Evolutionary conservation across 1,284 basidiomycete genomes (phyloP), one percentile per base, ranked within the genome.

Genomic region (Marasmius sp.): DNA sequence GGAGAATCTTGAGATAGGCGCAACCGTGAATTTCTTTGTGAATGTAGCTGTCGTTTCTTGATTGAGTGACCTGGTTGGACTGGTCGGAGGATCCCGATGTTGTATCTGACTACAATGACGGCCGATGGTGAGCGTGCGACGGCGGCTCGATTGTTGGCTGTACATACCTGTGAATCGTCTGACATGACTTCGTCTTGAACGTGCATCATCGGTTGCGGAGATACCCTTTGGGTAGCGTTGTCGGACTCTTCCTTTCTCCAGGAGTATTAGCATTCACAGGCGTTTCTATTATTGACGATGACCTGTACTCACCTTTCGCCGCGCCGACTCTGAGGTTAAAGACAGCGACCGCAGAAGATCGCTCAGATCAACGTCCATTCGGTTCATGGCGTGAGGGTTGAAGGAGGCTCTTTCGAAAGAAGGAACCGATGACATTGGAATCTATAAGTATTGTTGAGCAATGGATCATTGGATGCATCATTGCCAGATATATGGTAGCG

Each of bases 1-100:
- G 83, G 66, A 90, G 80, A 66, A 81, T 75, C 72, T 85, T 85
- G 56, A 91, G 84, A 73, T 87, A 87, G 54, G 81, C 82, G 78
- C 85, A 87, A 61, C 82, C 85, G 75, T 71, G 71, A 63, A 64
- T 71, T 64, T 20, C 18, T 45, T 48, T 36, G 50, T 27, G 12
- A 20, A 18, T 51, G 14, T 5, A 33, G 14, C 70, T 75, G 73
- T 68, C 77, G 72, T 66, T 75, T 70, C 67, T 75, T 74, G 57
- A 70, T 60, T 63, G 76, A 74, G 76, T 77, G 74, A 64, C 78
- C 79, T 71, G 69, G 62, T 62, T 74, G 70, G 80, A 81, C 78
- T 71, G 69, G 62, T 61, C 74, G 70, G 80, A 81, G 71, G 70
- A 78, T 69, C 72, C 79, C 72, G 75, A 79, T 57, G 69, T 67